Conservation (phyloP, 1,284 basidiomycete genomes). For the Rhodotorula sp. region DNA sequence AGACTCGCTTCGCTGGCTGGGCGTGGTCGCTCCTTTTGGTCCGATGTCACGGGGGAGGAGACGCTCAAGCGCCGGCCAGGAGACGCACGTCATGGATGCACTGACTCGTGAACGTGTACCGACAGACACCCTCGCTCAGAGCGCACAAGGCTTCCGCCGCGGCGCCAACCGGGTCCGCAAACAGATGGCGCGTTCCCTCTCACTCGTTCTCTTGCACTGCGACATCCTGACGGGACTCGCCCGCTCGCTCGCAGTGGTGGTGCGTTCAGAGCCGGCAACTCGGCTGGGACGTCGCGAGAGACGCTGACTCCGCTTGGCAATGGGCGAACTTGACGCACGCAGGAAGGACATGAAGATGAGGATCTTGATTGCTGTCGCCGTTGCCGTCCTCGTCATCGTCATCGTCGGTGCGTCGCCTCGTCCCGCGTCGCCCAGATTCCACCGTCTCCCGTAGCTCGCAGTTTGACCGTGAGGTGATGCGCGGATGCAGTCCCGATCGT, state of each 20-base stretch:
- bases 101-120: neutral
- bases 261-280: slow-evolving; percentile 6
- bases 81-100: neutral
- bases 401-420: slow-evolving; percentile 62
- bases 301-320: slow-evolving; percentile 3
- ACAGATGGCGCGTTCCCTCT: slow-evolving; percentile 26
- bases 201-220: neutral
- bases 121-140: slow-evolving; percentile 90
- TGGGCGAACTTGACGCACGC: slow-evolving; percentile 11
- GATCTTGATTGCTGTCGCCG: slow-evolving; percentile 80
- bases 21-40: too few relatives aligned
- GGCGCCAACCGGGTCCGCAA: slow-evolving; percentile 97
- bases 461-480: too few relatives aligned
- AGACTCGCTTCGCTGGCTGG: too few relatives aligned
- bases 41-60: too few relatives aligned
- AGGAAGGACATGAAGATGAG: slow-evolving; percentile 99
- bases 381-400: slow-evolving; percentile 84
- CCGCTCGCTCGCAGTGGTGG: slow-evolving; percentile 28
- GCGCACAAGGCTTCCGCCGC: slow-evolving; percentile 96
- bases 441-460: neutral
- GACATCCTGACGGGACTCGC: neutral
- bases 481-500: slow-evolving; percentile 46
- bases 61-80: too few relatives aligned
- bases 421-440: too few relatives aligned
- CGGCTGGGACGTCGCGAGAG: neutral